These are phyloP conservation scores for Mikania micrantha DNA, from an alignment of 129 eudicot genomes.

Conservation along the genomic window DNA sequence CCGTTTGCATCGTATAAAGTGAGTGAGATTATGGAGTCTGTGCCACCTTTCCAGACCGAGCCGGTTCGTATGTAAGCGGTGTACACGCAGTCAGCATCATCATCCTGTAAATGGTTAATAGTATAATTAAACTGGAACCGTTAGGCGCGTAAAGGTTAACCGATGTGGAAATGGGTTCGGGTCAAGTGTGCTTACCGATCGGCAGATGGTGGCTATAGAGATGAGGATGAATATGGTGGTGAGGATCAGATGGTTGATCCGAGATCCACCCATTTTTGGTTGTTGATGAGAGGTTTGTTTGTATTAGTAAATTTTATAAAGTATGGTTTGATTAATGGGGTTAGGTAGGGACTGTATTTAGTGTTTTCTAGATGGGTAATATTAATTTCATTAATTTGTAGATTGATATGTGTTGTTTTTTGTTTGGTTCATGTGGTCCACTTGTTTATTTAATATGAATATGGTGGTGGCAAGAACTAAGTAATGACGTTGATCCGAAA, in stretches of 20 bases:
- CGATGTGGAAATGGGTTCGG: background rate
- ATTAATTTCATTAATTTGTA: background rate
- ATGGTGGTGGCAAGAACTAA: background rate
- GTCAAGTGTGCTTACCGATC: conserved; percentile 21
- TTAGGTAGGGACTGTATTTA: conserved; percentile 24
- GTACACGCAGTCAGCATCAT: conserved; percentile 62
- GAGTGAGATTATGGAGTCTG: conserved; percentile 59
- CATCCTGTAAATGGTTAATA: conserved; percentile 40
- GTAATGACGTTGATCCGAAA: background rate
- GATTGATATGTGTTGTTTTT: conserved; percentile 14
- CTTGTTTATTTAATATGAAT: background rate
- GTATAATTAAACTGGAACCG: background rate
- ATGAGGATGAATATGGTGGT: conserved; percentile 12
- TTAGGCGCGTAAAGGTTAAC: too few relatives aligned
- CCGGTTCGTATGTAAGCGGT: conserved; percentile 67
- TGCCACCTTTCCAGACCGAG: conserved; percentile 56
- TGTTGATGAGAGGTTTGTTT: conserved; percentile 6
- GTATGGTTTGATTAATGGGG: conserved; percentile 9
- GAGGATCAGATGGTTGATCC: conserved; percentile 18
- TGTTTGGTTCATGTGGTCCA: conserved; percentile 16
- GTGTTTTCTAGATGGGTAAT: background rate
- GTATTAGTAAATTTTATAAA: background rate
- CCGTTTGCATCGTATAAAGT: conserved; percentile 56
- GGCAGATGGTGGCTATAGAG: conserved; percentile 18
- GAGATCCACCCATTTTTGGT: conserved; percentile 16